Base-by-base conservation (phyloP, 2,329 filamentous ascomycete genomes). In the Colletotrichum sp. region DNA sequence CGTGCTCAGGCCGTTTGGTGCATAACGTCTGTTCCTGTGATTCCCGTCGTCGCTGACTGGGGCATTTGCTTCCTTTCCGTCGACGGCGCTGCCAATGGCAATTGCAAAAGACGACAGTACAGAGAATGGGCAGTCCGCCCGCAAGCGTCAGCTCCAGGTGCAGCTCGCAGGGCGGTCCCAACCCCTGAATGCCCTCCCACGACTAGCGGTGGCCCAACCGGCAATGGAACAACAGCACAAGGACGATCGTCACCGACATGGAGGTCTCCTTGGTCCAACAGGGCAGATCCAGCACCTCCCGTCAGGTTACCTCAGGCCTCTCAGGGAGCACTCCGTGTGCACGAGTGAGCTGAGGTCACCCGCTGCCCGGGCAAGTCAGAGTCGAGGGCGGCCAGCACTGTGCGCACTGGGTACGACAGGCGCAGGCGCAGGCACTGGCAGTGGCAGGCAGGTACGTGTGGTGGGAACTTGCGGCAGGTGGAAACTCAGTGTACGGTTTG, bases 201-300 rank as follows among this genome's bases (percentile, higher is more conserved):
- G 44, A 49, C 44, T 22, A 49, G 68, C 68, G 68, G 69, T 71
- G 72, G 72, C 69, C 69, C 59, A 71, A 57, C 22, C 69, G 64
- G 71, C n/a, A 49, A 49, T 22, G 44, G 44, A 49, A 65, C 64
- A 39, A 25, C 65, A 68, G 55, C 71, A 63, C 49, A 61, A 69
- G 63, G 69, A 44, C 63, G 72, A 75, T 75, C 72, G 36, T 62
- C 69, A 67, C 72, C 39, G 72, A 75, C 72, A 63, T 62, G 69
- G 44, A n/a, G 44, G 44, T 49, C 44, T 49, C 44, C 44, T 13
- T 22, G n/a, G n/a, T 49, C 44, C 44, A 49, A 49, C 22, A 32
- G 29, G 67, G 62, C 63, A 68, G 36, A 36, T 52, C 59, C 52
- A 44, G 62, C 29, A 34, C 44, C 44, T 49, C 44, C 44, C 44